phyloP scores from a whole-genome alignment of 2,329 filamentous ascomycete genomes.

The Penicillium sp. region DNA sequence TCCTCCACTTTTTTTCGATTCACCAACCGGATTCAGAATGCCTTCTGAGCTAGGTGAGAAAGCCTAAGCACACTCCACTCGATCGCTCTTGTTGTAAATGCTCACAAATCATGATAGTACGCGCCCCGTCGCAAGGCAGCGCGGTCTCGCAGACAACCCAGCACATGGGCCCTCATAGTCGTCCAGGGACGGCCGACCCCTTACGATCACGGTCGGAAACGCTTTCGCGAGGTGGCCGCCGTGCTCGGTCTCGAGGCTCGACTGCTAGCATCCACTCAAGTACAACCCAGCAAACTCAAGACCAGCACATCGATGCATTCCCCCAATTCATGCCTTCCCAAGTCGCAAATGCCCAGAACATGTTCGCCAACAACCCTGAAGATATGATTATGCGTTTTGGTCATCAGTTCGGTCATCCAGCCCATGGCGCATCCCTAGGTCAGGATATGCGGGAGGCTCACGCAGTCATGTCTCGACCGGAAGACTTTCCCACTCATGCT shows the following conservation, averaged over 20 bases:
- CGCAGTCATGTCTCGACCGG: slow-evolving; percentile 34
- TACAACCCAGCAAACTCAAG: slow-evolving; percentile 45
- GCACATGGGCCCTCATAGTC: slow-evolving; percentile 40
- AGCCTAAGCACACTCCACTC: slow-evolving; percentile 9
- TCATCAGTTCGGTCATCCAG: slow-evolving; percentile 42
- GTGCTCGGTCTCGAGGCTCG: slow-evolving; percentile 47
- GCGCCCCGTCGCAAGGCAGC: slow-evolving; percentile 41
- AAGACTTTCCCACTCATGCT: slow-evolving; percentile 39
- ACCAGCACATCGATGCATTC: slow-evolving; percentile 44
- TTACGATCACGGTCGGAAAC: slow-evolving; percentile 44
- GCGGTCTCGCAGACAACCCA: slow-evolving; percentile 38
- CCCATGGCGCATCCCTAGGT: slow-evolving; percentile 37
- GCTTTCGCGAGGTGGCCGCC: slow-evolving; percentile 41
- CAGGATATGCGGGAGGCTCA: slow-evolving; percentile 40
- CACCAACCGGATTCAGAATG: slow-evolving; percentile 18
- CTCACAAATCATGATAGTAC: slow-evolving; percentile 24
- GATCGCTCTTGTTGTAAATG: slow-evolving; percentile 6
- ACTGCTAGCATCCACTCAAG: slow-evolving; percentile 51
- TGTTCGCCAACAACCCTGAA: slow-evolving; percentile 43
- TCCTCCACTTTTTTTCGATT: slow-evolving; percentile 23
- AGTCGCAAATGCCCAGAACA: slow-evolving; percentile 32
- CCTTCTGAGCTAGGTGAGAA: slow-evolving; percentile 25
- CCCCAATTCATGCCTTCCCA: slow-evolving; percentile 41
- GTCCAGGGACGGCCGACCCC: slow-evolving; percentile 43
- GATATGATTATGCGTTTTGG: slow-evolving; percentile 49